Conservation (phyloP, 2,329 filamentous ascomycete species). For the Immersiporthe knoxdaviesiana region DNA sequence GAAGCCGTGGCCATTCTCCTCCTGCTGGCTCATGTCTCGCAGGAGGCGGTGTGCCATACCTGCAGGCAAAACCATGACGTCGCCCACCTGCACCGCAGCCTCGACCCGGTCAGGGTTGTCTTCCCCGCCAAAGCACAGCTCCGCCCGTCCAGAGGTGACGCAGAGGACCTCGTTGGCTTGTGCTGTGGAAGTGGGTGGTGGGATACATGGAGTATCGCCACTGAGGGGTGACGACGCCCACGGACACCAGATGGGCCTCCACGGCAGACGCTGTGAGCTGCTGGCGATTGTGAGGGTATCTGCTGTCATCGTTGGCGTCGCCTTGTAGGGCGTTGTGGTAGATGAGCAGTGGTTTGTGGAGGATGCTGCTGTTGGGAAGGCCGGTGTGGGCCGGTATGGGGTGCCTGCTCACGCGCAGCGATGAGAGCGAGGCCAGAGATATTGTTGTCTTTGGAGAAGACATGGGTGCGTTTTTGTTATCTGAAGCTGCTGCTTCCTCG, state of each 20-base stretch:
- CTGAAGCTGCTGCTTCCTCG: too few relatives aligned
- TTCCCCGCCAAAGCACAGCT: slow-evolving; percentile 69
- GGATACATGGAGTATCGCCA: slow-evolving; percentile 73
- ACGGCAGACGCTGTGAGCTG: slow-evolving; percentile 50
- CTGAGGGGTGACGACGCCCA: slow-evolving; percentile 62
- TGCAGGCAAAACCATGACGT: slow-evolving; percentile 67
- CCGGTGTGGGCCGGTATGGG: slow-evolving; percentile 60
- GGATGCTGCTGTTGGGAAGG: slow-evolving; percentile 68
- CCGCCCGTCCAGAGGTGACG: slow-evolving; percentile 60
- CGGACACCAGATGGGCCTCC: slow-evolving; percentile 56
- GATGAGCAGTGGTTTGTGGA: slow-evolving; percentile 65
- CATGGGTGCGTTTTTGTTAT: not conserved
- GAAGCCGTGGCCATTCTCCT: slow-evolving; percentile 48
- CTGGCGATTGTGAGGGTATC: too few relatives aligned
- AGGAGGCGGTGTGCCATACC: slow-evolving; percentile 67
- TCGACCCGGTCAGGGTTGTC: slow-evolving; percentile 61
- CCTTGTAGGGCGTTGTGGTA: slow-evolving; percentile 63
- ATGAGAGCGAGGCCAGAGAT: slow-evolving; percentile 43
- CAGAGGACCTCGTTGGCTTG: slow-evolving; percentile 70
- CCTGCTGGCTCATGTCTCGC: slow-evolving; percentile 48
- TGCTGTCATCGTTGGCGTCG: slow-evolving; percentile 2
- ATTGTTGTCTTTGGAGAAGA: too few relatives aligned
- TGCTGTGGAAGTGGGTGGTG: slow-evolving; percentile 69
- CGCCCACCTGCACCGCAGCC: slow-evolving; percentile 55
- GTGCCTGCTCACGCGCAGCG: slow-evolving; percentile 60